Evolutionary conservation across 768 basidiomycete genomes (phyloP).

Genomic region (Amanita pallidorosea): DNA sequence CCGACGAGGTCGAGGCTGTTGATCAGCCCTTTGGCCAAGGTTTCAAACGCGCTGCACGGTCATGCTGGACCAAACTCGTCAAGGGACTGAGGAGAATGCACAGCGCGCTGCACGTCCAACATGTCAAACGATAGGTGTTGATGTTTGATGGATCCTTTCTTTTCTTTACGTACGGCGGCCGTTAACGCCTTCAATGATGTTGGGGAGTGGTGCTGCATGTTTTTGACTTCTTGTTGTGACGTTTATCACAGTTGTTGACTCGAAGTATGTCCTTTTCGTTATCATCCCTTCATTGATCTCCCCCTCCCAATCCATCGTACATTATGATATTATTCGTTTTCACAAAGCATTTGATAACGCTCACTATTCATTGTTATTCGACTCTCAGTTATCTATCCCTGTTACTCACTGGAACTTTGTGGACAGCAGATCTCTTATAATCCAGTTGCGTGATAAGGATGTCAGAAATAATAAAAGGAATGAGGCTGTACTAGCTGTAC

Average conservation of each 20-base stretch:
- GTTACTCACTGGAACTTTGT: background rate
- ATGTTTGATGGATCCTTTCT: background rate
- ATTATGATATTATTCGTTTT: too few relatives aligned
- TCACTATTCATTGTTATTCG: background rate
- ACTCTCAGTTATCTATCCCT: background rate
- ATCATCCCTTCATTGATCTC: background rate
- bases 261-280: background rate
- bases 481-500: too few relatives aligned
- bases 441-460: too few relatives aligned
- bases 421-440: background rate
- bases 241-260: background rate
- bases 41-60: background rate
- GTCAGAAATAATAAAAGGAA: too few relatives aligned
- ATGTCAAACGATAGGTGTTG: background rate
- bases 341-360: background rate
- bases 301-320: too few relatives aligned
- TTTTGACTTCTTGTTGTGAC: constrained; percentile 1
- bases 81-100: constrained; percentile 1
- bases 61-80: constrained; percentile 3
- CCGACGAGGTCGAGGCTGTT: background rate
- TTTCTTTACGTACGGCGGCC: too few relatives aligned
- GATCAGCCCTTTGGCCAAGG: background rate
- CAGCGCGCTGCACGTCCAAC: background rate
- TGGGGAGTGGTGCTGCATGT: background rate
- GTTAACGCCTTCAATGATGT: background rate